Base-by-base conservation (phyloP, 2,329 filamentous ascomycete genomes). In the Trichoderma sp. region DNA sequence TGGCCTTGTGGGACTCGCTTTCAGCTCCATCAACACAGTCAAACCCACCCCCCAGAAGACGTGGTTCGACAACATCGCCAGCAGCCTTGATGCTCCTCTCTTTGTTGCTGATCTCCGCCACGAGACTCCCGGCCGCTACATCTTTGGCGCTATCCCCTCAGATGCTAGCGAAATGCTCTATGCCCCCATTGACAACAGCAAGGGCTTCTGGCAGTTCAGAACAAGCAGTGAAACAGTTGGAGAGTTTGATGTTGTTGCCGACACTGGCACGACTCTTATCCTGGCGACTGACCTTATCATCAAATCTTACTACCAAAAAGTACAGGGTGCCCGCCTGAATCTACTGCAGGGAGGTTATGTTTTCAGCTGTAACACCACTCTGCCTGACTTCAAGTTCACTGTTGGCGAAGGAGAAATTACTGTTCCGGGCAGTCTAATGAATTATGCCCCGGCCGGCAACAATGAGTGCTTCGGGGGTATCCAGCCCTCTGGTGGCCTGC, bases 41-140 rank as follows among this genome's bases (percentile, higher is more conserved):
- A 50, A 63, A 45, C 81, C 82, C 3, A 71, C 66, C 2, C 69
- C 75, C 64, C 81, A 84, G 69, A 79, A 79, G 69, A 84, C 82
- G 0, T 84, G 82, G 60, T 81, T 80, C 65, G 77, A 77, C 59
- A 80, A 76, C 32, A 73, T 76, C 29, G 60, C 60, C 9, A 29
- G 70, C 0, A 68, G 64, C 15, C 71, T 77, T 0, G 56, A 69
- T 4, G 37, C 64, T 0, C 64, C 69, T 1, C 79, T 94, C 52
- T 91, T 94, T 79, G 92, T 90, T 0, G 90, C 89, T 27, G 85
- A 90, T 69, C 82, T 94, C 48, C 86, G 87, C 74, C 83, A 86
- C 70, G 29, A 64, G 12, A 42, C 50, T 17, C 67, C 67, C 13
- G 91, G 91, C 54, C 84, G 85, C 32, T 94, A 92, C 79, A 89